A percentile compares a stretch with the other conserved stretches of the same genome.
Conservation (phyloP, 2,329 filamentous ascomycete genomes). For the Beauveria varroae region DNA sequence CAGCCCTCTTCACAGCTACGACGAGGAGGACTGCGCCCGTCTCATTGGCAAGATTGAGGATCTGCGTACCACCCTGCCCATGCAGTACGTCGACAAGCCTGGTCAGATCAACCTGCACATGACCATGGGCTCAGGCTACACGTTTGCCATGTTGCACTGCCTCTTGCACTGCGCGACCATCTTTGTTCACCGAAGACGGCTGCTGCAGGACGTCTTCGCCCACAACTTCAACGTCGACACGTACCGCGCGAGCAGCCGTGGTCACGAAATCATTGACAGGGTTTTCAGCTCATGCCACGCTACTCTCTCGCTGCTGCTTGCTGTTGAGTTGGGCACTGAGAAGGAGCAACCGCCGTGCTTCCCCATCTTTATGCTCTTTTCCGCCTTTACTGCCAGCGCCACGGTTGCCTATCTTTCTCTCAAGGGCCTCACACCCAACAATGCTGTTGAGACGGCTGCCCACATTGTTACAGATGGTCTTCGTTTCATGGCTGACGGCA, state of each 20-base stretch:
- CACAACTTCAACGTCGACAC: constrained; percentile 45
- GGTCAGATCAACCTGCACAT: constrained; percentile 55
- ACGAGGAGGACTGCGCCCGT: constrained; percentile 43
- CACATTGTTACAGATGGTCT: constrained; percentile 51
- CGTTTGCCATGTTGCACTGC: constrained; percentile 55
- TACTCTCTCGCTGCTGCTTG: constrained; percentile 47
- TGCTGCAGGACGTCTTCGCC: constrained; percentile 49
- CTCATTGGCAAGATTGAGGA: constrained; percentile 48
- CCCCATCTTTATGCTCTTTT: constrained; percentile 57
- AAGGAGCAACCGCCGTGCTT: constrained; percentile 54
- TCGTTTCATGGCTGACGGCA: constrained; percentile 51
- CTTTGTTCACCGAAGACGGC: constrained; percentile 52
- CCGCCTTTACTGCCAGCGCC: constrained; percentile 52
- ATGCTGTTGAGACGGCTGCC: constrained; percentile 49
- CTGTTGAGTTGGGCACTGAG: constrained; percentile 48
- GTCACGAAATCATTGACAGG: constrained; percentile 46
- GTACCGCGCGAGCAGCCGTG: constrained; percentile 43
- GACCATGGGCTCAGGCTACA: constrained; percentile 56
- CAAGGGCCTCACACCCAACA: constrained; percentile 49
- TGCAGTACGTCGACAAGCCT: constrained; percentile 54
- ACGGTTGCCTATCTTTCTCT: constrained; percentile 56
- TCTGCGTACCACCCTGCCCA: constrained; percentile 46
- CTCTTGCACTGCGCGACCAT: constrained; percentile 54
- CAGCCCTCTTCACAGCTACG: constrained; percentile 43
- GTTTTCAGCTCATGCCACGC: constrained; percentile 53